phyloP scores from a whole-genome alignment of 163 green algal species.

The Scenedesmus sp. region DNA sequence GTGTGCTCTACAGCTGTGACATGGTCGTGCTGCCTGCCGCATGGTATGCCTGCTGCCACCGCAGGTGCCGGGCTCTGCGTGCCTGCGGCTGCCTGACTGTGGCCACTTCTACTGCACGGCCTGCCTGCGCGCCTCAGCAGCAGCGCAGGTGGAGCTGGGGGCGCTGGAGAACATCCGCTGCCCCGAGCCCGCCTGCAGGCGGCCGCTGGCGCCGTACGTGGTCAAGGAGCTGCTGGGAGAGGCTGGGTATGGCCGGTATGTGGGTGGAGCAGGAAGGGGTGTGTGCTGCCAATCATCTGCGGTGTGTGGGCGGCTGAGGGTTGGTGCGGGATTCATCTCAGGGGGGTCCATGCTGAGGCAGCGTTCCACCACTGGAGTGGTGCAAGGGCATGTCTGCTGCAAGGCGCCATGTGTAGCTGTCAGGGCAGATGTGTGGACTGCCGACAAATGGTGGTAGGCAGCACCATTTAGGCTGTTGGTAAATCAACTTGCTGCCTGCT shows the following conservation, averaged over 20 bases:
- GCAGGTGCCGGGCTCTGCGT: constrained; percentile 66
- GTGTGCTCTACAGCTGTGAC: not conserved
- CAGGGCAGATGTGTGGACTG: too few species aligned
- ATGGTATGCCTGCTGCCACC: not conserved
- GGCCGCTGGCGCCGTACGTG: constrained; percentile 54
- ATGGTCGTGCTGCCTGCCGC: too few species aligned
- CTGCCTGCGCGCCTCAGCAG: constrained; percentile 67
- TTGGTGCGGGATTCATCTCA: too few species aligned
- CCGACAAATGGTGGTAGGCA: too few species aligned
- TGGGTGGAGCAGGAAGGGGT: too few species aligned
- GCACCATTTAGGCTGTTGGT: not conserved
- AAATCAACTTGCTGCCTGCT: not conserved
- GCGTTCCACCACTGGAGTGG: too few species aligned
- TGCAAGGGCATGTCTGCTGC: too few species aligned
- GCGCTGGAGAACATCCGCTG: constrained; percentile 74
- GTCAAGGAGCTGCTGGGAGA: constrained; percentile 62
- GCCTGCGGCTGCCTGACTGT: constrained; percentile 72
- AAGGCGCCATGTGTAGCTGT: too few species aligned
- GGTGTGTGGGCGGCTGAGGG: not conserved
- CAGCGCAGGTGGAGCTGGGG: constrained; percentile 65
- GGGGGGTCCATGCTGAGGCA: too few species aligned
- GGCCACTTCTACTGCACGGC: constrained; percentile 72
- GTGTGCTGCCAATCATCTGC: too few species aligned
- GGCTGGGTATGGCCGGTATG: not conserved
- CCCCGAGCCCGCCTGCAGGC: constrained; percentile 66